These are phyloP conservation scores for Acanthamoeba lenticulata DNA, from an alignment of 208 protist genomes.

Conservation along the genomic window DNA sequence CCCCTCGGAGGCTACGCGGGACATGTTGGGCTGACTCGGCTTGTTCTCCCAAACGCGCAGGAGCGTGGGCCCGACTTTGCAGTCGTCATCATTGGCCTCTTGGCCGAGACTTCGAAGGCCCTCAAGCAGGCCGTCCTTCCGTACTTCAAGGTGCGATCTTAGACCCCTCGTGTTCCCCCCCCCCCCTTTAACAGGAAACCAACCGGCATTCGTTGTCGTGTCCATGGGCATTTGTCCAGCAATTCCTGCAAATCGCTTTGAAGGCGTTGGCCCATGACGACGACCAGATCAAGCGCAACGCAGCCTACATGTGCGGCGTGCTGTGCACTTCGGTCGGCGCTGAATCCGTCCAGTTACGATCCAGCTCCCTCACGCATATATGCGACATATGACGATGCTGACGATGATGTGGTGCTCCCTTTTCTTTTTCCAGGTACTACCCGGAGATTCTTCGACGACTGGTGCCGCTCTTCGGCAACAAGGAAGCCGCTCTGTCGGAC, in stretches of 20 bases:
- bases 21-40: background rate
- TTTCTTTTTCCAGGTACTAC: slow-evolving; percentile 30
- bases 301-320: slow-evolving; percentile 35
- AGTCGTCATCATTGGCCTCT: slow-evolving; percentile 23
- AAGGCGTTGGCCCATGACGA: slow-evolving; percentile 10
- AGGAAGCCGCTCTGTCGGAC: background rate
- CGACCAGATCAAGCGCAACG: slow-evolving; percentile 41
- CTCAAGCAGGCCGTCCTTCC: slow-evolving; percentile 45
- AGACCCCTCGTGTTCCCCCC: background rate
- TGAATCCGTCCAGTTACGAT: background rate
- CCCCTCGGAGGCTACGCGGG: background rate
- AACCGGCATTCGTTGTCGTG: no score
- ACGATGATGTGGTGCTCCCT: background rate
- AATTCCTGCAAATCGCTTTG: slow-evolving; percentile 52
- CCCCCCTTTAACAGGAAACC: no score
- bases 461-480: slow-evolving; percentile 10
- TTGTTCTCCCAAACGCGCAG: background rate
- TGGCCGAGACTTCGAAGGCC: slow-evolving; percentile 43
- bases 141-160: slow-evolving; percentile 22
- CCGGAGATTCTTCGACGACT: slow-evolving; percentile 5
- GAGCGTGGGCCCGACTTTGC: background rate
- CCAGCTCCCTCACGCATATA: background rate
- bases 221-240: background rate
- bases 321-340: slow-evolving; percentile 5
- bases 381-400: background rate